Evolutionary conservation across 2,329 filamentous ascomycete genomes (phyloP).

Genomic region (Nigrospora sphaerica): DNA sequence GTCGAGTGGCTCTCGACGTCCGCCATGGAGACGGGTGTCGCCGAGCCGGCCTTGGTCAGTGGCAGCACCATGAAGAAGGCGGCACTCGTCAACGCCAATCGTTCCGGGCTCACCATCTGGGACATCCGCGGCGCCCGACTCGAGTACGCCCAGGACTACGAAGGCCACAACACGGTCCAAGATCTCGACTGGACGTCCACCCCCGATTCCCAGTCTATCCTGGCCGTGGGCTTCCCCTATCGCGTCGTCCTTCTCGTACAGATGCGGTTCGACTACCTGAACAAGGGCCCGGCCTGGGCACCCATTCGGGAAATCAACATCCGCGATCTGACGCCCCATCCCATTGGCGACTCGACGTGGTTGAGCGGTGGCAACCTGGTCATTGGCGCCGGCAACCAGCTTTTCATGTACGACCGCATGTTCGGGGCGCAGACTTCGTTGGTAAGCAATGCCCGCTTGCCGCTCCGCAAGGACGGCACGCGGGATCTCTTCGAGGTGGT

Average conservation of each 20-base stretch:
- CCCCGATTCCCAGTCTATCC: slow-evolving; percentile 78
- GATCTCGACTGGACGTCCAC: slow-evolving; percentile 94
- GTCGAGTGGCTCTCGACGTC: slow-evolving; percentile 81
- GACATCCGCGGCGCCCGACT: slow-evolving; percentile 75
- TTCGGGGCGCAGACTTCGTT: slow-evolving; percentile 58
- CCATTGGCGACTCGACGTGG: slow-evolving; percentile 92
- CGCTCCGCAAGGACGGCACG: slow-evolving; percentile 39
- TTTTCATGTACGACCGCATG: slow-evolving; percentile 77
- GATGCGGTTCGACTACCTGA: slow-evolving; percentile 86
- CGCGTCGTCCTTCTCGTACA: slow-evolving; percentile 77
- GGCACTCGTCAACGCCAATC: slow-evolving; percentile 67
- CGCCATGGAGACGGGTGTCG: slow-evolving; percentile 70
- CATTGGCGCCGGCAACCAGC: slow-evolving; percentile 83
- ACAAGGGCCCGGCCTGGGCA: slow-evolving; percentile 84
- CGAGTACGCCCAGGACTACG: slow-evolving; percentile 72
- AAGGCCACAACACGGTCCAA: slow-evolving; percentile 65
- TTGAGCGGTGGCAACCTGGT: slow-evolving; percentile 77
- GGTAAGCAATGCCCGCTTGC: slow-evolving; percentile 42
- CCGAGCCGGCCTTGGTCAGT: slow-evolving; percentile 68
- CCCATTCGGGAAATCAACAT: slow-evolving; percentile 77
- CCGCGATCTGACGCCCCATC: slow-evolving; percentile 75
- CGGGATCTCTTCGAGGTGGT: slow-evolving; percentile 77
- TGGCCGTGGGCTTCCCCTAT: slow-evolving; percentile 89
- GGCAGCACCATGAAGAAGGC: slow-evolving; percentile 83
- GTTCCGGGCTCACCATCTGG: slow-evolving; percentile 82